These are phyloP conservation scores for Thelonectria rubi DNA, from an alignment of 2,329 filamentous ascomycete genomes.

Conservation along the genomic window DNA sequence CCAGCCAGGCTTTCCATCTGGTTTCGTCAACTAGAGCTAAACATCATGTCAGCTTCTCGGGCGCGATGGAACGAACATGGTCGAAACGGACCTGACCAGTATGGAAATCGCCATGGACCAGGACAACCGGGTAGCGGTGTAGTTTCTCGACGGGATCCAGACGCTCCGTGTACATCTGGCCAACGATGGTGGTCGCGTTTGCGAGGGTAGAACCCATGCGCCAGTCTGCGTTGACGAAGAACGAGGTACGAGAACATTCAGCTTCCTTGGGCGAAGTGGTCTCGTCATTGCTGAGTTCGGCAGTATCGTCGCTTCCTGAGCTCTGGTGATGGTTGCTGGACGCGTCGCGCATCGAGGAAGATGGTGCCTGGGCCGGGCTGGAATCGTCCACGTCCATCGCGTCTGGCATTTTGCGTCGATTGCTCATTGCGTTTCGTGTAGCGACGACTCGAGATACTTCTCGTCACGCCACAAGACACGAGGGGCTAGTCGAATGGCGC, in stretches of 20 bases:
- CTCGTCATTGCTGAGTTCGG: constrained; percentile 3
- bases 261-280: constrained; percentile 20
- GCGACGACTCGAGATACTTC: not conserved
- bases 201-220: constrained; percentile 21
- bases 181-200: constrained; percentile 32
- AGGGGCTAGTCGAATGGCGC: not conserved
- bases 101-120: constrained; percentile 51
- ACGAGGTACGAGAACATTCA: constrained; percentile 32
- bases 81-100: constrained; percentile 43
- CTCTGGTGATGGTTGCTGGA: not conserved
- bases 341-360: not conserved
- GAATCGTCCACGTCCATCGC: constrained; percentile 3
- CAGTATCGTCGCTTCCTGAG: not conserved
- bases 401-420: not conserved
- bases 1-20: constrained; percentile 58
- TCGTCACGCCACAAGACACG: not conserved
- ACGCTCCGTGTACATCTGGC: constrained; percentile 50
- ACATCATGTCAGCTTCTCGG: not conserved
- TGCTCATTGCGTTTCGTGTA: constrained; percentile 2
- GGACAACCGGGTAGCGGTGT: constrained; percentile 41
- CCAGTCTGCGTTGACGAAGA: constrained; percentile 42
- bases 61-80: not conserved
- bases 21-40: constrained; percentile 56
- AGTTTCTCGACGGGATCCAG: constrained; percentile 34
- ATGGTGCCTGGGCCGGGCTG: not conserved